Percentiles rank a stretch among this genome's conserved stretches.
Conservation (phyloP, 805 yeast species). For the Vanderwaltozyma yarrowii region DNA sequence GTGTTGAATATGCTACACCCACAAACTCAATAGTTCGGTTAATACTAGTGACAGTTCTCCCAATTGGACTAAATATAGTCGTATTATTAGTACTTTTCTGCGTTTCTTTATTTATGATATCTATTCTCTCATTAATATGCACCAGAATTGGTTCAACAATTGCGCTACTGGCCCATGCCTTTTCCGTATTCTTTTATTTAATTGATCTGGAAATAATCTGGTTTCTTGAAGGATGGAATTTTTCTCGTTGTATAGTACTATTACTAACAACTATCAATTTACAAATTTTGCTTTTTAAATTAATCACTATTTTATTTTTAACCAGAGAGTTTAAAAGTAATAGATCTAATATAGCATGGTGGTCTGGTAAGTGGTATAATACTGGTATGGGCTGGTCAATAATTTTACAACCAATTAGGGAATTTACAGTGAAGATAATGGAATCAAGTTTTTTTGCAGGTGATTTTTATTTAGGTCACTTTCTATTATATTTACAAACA, state of each 20-base stretch:
- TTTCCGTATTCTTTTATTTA: slow-evolving; percentile 44
- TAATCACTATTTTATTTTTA: slow-evolving; percentile 39
- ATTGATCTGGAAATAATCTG: slow-evolving; percentile 53
- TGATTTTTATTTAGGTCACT: slow-evolving; percentile 52
- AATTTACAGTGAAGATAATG: slow-evolving; percentile 48
- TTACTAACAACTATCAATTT: slow-evolving; percentile 44
- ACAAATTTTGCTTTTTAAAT: slow-evolving; percentile 48
- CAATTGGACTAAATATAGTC: slow-evolving; percentile 33
- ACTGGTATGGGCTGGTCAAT: slow-evolving; percentile 53
- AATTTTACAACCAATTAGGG: slow-evolving; percentile 55
- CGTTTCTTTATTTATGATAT: slow-evolving; percentile 41
- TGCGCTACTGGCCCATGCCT: slow-evolving; percentile 46
- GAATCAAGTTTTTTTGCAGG: slow-evolving; percentile 62
- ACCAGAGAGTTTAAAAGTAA: slow-evolving; percentile 56
- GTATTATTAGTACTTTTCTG: slow-evolving; percentile 30
- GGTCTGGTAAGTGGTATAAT: slow-evolving; percentile 66
- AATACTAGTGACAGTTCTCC: slow-evolving; percentile 39
- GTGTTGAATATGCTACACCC: slow-evolving; percentile 44
- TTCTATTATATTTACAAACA: slow-evolving; percentile 45
- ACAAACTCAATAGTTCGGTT: slow-evolving; percentile 57
- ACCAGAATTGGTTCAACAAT: slow-evolving; percentile 39
- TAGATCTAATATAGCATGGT: slow-evolving; percentile 59
- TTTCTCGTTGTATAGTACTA: slow-evolving; percentile 51
- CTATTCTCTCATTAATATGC: slow-evolving; percentile 35
- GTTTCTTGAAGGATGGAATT: slow-evolving; percentile 58